Evolutionary conservation across 2,329 filamentous ascomycete species (phyloP).

Genomic region (Fusarium bactridioides): DNA sequence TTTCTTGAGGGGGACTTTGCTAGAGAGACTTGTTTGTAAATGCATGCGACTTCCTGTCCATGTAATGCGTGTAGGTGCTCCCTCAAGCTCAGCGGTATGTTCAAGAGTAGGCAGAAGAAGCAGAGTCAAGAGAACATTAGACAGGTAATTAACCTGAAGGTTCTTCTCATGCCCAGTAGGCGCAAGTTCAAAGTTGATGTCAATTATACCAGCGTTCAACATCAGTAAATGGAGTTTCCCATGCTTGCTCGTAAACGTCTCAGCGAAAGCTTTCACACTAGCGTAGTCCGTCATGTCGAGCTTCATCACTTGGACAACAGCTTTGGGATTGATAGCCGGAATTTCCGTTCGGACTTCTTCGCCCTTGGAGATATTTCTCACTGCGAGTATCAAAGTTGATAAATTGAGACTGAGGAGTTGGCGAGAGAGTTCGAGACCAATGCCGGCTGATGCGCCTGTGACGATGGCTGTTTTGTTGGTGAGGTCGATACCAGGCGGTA

Average conservation of each 20-base stretch:
- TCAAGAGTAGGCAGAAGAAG: slow-evolving; percentile 33
- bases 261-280: slow-evolving; percentile 8
- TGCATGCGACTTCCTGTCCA: slow-evolving; percentile 32
- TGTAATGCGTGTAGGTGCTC: slow-evolving; percentile 9
- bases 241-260: neutral
- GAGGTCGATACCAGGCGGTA: slow-evolving; percentile 32
- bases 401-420: slow-evolving; percentile 49
- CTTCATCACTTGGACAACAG: slow-evolving; percentile 22
- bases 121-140: slow-evolving; percentile 37
- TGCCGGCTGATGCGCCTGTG: slow-evolving; percentile 54
- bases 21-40: neutral
- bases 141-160: slow-evolving; percentile 42
- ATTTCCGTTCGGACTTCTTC: slow-evolving; percentile 32
- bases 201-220: slow-evolving; percentile 29
- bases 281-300: slow-evolving; percentile 23
- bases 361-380: slow-evolving; percentile 46
- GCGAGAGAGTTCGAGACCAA: slow-evolving; percentile 51
- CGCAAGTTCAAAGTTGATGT: neutral
- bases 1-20: neutral
- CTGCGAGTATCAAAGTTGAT: slow-evolving; percentile 51
- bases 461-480: slow-evolving; percentile 48
- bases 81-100: slow-evolving; percentile 3
- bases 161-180: slow-evolving; percentile 36
- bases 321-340: slow-evolving; percentile 11
- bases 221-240: slow-evolving; percentile 14